Percentiles rank a stretch among this genome's conserved stretches.
Conservation (phyloP, 768 basidiomycete genomes). For the Podaxis carcinomalis region DNA sequence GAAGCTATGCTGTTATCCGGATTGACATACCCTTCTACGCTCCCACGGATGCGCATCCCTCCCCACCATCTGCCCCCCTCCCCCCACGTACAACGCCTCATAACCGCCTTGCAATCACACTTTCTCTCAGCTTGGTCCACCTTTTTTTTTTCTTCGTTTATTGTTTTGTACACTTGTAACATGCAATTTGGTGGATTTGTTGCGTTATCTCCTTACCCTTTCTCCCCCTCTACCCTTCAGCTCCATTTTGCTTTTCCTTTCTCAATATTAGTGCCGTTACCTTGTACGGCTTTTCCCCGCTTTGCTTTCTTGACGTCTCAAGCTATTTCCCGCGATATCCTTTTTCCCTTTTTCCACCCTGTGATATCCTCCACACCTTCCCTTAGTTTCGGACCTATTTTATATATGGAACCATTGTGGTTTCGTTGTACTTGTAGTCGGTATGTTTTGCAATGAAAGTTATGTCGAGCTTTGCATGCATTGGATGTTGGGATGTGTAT, state of each 20-base stretch:
- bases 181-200: not conserved
- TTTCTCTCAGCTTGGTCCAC: not conserved
- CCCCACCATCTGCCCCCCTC: not conserved
- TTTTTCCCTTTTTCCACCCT: not conserved
- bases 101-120: not conserved
- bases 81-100: not conserved
- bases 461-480: not conserved
- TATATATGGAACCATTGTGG: slow-evolving; percentile 3
- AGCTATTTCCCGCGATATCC: not conserved
- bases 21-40: not conserved
- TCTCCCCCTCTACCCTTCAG: not conserved
- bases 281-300: not conserved
- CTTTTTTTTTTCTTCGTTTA: not conserved
- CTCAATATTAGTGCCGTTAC: not conserved
- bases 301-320: not conserved
- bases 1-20: not conserved
- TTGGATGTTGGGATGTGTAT: not conserved
- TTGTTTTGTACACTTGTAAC: not conserved
- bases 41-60: too few species aligned
- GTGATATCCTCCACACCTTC: not conserved
- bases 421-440: not conserved
- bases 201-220: not conserved
- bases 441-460: slow-evolving; percentile 3
- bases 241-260: not conserved
- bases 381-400: not conserved